Evolutionary conservation across 768 basidiomycete genomes (phyloP).

Genomic region (Rhodotorula sphaerocarpa): DNA sequence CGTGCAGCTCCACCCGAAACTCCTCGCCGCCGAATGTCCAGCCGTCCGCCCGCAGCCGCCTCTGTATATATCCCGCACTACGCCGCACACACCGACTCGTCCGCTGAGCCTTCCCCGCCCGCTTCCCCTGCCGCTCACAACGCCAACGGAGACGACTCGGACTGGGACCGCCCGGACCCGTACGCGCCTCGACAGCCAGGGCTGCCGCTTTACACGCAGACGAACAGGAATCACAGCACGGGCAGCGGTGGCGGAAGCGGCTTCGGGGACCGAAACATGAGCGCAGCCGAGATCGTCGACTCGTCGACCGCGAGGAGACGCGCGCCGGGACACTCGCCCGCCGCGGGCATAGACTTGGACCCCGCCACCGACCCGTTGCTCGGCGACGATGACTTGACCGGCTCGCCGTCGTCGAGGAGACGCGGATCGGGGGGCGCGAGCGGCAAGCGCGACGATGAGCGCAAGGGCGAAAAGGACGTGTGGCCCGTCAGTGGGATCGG

Average conservation of each 20-base stretch:
- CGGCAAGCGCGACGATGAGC: background rate
- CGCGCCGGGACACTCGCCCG: background rate
- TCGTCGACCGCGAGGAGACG: constrained; percentile 16
- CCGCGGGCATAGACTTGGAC: background rate
- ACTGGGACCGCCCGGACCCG: constrained; percentile 3
- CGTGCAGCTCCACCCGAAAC: too few species aligned
- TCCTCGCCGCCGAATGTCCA: too few species aligned
- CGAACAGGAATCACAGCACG: too few species aligned
- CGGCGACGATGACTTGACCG: too few species aligned
- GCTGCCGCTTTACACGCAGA: constrained; percentile 25
- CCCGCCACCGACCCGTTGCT: background rate
- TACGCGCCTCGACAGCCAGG: constrained; percentile 30
- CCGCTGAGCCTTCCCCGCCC: background rate
- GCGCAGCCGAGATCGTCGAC: constrained; percentile 26
- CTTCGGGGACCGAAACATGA: background rate
- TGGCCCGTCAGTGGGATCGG: constrained; percentile 32
- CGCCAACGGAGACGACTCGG: too few species aligned
- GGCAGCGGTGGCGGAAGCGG: too few species aligned
- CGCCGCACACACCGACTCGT: too few species aligned
- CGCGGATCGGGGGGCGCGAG: background rate
- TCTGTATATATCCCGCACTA: too few species aligned
- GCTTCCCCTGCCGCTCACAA: background rate
- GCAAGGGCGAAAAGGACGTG: background rate
- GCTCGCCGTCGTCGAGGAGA: too few species aligned
- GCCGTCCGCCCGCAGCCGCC: too few species aligned